Evolutionary conservation across 1,284 basidiomycete species (phyloP), one percentile per base, ranked within the genome.

Genomic region (Mycosarcoma mackinlayi): DNA sequence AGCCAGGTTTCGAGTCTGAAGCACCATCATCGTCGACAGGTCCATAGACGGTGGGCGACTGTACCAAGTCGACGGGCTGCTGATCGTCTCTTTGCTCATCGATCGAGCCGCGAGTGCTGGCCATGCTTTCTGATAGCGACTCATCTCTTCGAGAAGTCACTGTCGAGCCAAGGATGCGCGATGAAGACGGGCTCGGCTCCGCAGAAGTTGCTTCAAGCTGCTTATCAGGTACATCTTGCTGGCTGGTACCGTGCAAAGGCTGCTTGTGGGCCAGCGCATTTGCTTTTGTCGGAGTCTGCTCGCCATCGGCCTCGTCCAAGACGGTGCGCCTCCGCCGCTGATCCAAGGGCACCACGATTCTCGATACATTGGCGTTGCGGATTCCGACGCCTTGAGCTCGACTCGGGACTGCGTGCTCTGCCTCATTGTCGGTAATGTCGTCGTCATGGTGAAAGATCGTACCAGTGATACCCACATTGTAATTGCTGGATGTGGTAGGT

Each of bases 361-460:
- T 52, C 9, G 56, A 30, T 16, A 37, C 39, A 9, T 18, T 18
- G 19, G 18, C 18, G 16, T 18, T 5, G 3, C 27, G 37, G 3
- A 14, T 9, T 13, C 37, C 18, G 13, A 21, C 37, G 13, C 18
- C 18, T 10, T 38, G 37, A n/a, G 34, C 16, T 19, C 30, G 48
- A 40, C 28, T 19, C 3, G 19, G 14, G 1, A 27, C 38, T 16
- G 39, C 30, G 30, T 41, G 27, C 3, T 67, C 57, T 6, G 51
- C 57, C 45, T 69, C 59, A 24, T 56, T 47, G 42, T 69, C 66
- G 0, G 66, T 62, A 6, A 69, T 69, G 2, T 58, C 55, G 21
- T 63, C 66, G 38, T 58, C 48, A 38, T 63, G 59, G 19, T 60
- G 66, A 23, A 69, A 69, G 11, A 69, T 59, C 18, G 66, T 64